These are phyloP conservation scores for Bipolaris zeicola DNA, from an alignment of 2,329 filamentous ascomycete genomes.

Conservation along the genomic window DNA sequence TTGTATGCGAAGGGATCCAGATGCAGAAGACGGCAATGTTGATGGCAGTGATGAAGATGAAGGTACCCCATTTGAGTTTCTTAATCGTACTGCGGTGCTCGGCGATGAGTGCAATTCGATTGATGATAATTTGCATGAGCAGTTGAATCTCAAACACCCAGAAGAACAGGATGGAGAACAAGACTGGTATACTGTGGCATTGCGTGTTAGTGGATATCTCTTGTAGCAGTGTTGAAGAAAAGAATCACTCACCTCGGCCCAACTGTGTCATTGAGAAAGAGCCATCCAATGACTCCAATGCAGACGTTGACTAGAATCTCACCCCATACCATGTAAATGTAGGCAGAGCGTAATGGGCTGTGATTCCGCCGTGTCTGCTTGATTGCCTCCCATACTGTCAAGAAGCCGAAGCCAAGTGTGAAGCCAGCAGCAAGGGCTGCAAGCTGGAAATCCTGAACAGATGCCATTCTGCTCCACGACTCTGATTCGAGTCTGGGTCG, in stretches of 20 bases:
- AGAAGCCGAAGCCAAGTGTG: conserved; percentile 42
- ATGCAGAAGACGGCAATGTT: conserved; percentile 62
- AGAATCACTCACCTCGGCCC: conserved; percentile 36
- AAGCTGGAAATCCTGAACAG: conserved; percentile 37
- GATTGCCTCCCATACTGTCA: conserved; percentile 45
- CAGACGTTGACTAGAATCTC: conserved; percentile 37
- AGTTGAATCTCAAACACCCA: conserved; percentile 54
- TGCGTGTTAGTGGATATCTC: conserved; percentile 1
- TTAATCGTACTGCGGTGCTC: conserved; percentile 48
- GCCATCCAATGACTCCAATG: conserved; percentile 41
- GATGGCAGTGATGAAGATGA: conserved; percentile 54
- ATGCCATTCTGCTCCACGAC: conserved; percentile 16
- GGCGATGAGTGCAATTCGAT: conserved; percentile 58
- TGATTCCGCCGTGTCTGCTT: conserved; percentile 45
- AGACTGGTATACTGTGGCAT: conserved; percentile 30
- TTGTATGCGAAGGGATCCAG: conserved; percentile 58
- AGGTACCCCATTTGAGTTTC: conserved; percentile 56
- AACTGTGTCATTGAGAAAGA: conserved; percentile 37
- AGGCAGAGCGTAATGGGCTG: conserved; percentile 40
- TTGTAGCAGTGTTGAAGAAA: background rate
- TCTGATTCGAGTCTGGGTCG: background rate
- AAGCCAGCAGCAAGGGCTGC: conserved; percentile 44
- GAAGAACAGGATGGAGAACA: conserved; percentile 42
- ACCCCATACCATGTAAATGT: conserved; percentile 48
- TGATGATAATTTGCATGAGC: conserved; percentile 62